Evolutionary conservation across 2,329 filamentous ascomycete species (phyloP).

Genomic region (Cercospora sojina): DNA sequence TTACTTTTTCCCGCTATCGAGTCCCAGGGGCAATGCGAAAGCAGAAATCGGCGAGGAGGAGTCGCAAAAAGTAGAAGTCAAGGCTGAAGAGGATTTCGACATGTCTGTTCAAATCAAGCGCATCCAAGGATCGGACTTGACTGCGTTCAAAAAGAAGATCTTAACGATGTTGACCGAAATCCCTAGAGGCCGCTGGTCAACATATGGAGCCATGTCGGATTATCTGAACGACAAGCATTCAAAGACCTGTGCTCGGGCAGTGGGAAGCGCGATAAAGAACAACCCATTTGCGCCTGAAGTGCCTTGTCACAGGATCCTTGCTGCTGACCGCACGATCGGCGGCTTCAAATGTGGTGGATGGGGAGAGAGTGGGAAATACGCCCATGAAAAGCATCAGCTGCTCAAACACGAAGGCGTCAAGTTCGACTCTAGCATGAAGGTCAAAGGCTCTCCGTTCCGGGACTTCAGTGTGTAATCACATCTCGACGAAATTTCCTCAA

Average conservation of each 20-base stretch:
- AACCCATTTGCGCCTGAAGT: constrained; percentile 47
- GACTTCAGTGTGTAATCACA: constrained; percentile 27
- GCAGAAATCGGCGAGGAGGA: neutral
- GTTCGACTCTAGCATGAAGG: constrained; percentile 47
- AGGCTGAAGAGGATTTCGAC: constrained; percentile 13
- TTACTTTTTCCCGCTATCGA: constrained; percentile 35
- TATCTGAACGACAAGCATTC: constrained; percentile 36
- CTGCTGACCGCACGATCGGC: constrained; percentile 43
- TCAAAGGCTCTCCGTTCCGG: constrained; percentile 43
- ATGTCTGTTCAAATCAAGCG: constrained; percentile 38
- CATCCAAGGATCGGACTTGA: constrained; percentile 50
- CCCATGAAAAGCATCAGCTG: constrained; percentile 44
- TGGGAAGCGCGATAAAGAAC: constrained; percentile 44
- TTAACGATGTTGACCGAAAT: constrained; percentile 39
- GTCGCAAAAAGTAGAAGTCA: neutral
- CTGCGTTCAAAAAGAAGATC: constrained; percentile 47
- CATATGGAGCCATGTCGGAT: constrained; percentile 40
- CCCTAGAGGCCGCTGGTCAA: constrained; percentile 38
- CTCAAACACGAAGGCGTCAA: constrained; percentile 46
- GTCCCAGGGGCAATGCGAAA: constrained; percentile 2
- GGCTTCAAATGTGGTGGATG: constrained; percentile 52
- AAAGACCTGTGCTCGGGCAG: constrained; percentile 41
- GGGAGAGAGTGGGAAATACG: constrained; percentile 48
- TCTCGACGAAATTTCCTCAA: neutral
- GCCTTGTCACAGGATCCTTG: constrained; percentile 44